These are phyloP conservation scores for Pseudocercospora vitis DNA, from an alignment of 2,329 filamentous ascomycete genomes.

Conservation along the genomic window DNA sequence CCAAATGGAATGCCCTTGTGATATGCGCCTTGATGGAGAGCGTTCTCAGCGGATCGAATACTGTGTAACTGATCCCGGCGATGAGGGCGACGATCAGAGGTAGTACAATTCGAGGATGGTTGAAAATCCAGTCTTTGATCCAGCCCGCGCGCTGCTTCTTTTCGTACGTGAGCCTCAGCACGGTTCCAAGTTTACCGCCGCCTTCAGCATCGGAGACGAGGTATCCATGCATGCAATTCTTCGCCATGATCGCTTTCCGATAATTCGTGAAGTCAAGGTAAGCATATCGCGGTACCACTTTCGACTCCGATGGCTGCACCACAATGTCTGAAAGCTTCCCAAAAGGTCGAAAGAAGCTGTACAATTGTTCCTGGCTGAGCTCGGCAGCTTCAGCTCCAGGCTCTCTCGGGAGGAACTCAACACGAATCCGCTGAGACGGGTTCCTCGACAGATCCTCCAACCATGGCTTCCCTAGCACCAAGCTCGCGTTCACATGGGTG, in stretches of 20 bases:
- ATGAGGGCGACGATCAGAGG: constrained; percentile 77
- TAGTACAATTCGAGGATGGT: constrained; percentile 83
- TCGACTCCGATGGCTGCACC: constrained; percentile 80
- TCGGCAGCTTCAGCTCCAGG: constrained; percentile 73
- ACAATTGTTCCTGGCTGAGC: constrained; percentile 81
- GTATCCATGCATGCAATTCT: constrained; percentile 89
- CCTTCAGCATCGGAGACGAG: constrained; percentile 66
- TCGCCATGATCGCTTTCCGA: constrained; percentile 79
- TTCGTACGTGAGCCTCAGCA: constrained; percentile 80
- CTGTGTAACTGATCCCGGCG: constrained; percentile 76
- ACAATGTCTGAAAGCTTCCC: constrained; percentile 87
- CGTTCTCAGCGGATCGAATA: constrained; percentile 92
- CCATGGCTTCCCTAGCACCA: constrained; percentile 87
- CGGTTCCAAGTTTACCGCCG: constrained; percentile 73
- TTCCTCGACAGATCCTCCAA: constrained; percentile 86
- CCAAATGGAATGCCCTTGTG: constrained; percentile 71
- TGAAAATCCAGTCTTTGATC: constrained; percentile 83
- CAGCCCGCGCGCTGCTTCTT: constrained; percentile 72
- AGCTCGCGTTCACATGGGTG: constrained; percentile 64
- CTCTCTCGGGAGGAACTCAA: constrained; percentile 78
- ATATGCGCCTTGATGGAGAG: constrained; percentile 91
- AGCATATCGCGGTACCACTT: constrained; percentile 77
- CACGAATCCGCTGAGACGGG: constrained; percentile 71
- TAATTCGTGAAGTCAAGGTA: constrained; percentile 72
- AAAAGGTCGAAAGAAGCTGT: constrained; percentile 82